Evolutionary conservation across 805 yeast genomes (phyloP), one percentile per base, ranked within the genome.

Genomic region (Tetrapisispora iriomotensis): DNA sequence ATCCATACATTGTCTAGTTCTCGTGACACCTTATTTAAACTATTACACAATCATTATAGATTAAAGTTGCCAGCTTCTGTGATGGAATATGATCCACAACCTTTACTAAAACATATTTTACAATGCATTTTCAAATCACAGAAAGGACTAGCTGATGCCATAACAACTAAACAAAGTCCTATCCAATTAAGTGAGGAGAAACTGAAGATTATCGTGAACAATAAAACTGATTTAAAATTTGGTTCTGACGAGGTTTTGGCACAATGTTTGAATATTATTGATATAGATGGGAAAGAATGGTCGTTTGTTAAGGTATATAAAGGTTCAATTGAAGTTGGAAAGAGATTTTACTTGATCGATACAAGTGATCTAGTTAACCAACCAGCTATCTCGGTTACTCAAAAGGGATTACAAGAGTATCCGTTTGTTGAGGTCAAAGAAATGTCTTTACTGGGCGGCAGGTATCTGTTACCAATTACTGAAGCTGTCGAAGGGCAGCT

Each of bases 401-500:
- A 25, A 8, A 66, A 64, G 17, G 79, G 75, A 31, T 66, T 61
- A 24, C 67, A 64, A 19, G 83, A 78, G 30, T 34, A 22, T 17
- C 40, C 40, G 8, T 3, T 22, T 12, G 20, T 32, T 3, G 85
- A 79, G 40, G 54, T 60, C 3, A 22, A 40, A 1, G 39, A 41
- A 10, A 54, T 79, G 4, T 70, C 61, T 49, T 45, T 87, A 1
- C 69, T 83, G 32, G 78, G 85, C 34, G 88, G 88, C 0, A 67
- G 95, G 46, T 87, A 84, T 54, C 71, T 70, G 23, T 59, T 79
- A 2, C 70, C 74, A 0, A 68, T 82, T 0, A 59, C 66, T 1
- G 67, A 66, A 14, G 76, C 79, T 0, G 64, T 70, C 4, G 72
- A 74, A 1, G 96, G 96, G 0, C 70, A 74, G n/a, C 61, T 84